These are phyloP conservation scores for Clitocybe nebularis DNA, from an alignment of 1,284 basidiomycete genomes.

Conservation along the genomic window DNA sequence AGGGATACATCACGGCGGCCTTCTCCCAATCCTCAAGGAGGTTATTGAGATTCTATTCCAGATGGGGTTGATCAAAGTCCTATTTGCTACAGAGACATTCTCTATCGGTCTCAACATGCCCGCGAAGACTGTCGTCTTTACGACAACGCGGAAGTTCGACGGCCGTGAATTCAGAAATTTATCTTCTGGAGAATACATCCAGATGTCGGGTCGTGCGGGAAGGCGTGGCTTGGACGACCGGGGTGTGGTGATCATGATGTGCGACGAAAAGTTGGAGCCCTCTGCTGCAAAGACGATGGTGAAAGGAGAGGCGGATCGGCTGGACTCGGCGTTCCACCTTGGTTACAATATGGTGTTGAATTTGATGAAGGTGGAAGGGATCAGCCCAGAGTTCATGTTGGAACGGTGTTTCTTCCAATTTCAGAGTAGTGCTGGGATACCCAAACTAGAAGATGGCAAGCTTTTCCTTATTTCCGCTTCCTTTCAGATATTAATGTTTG, in stretches of 20 bases:
- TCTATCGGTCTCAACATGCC: constrained; percentile 99
- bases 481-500: constrained; percentile 2
- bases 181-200: constrained; percentile 91
- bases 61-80: constrained; percentile 97
- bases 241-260: constrained; percentile 99
- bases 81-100: constrained; percentile 99
- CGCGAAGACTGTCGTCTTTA: constrained; percentile 99
- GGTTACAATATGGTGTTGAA: constrained; percentile 99
- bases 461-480: constrained; percentile 6
- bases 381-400: constrained; percentile 98
- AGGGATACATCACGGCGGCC: constrained; percentile 97
- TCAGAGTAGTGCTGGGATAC: constrained; percentile 90
- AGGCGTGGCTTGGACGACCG: constrained; percentile 96
- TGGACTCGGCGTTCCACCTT: constrained; percentile 98
- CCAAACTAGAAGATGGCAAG: constrained; percentile 81
- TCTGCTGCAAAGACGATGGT: constrained; percentile 94
- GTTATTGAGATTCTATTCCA: constrained; percentile 99
- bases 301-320: constrained; percentile 94
- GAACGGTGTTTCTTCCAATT: constrained; percentile 98
- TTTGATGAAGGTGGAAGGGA: constrained; percentile 97
- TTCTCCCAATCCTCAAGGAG: constrained; percentile 97
- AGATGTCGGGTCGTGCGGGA: constrained; percentile 98
- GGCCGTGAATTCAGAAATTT: constrained; percentile 93
- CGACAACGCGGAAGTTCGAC: constrained; percentile 93
- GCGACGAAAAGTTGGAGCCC: constrained; percentile 97